Conservation (phyloP, 306 rosid species). For the Fagus sylvatica region DNA sequence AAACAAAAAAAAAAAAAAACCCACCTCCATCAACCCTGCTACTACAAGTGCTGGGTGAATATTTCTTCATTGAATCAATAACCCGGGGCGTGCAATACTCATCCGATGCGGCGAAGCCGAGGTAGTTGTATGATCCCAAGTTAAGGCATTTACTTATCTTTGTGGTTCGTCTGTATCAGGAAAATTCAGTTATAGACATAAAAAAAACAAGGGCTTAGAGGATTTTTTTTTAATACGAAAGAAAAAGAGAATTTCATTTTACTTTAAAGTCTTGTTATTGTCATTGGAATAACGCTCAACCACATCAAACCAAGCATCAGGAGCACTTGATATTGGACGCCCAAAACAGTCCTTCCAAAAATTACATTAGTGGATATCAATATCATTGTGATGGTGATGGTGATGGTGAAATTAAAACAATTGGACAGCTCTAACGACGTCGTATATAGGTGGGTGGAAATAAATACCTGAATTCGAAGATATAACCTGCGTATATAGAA, state of each 20-base stretch:
- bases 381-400: too few species aligned
- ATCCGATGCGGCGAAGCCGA: slow-evolving; percentile 90
- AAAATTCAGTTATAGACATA: too few species aligned
- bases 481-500: slow-evolving; percentile 78
- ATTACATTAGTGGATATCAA: neutral
- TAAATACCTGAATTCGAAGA: slow-evolving; percentile 79
- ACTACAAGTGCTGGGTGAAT: slow-evolving; percentile 87
- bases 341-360: slow-evolving; percentile 79
- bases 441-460: neutral
- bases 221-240: too few species aligned
- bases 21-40: slow-evolving; percentile 79
- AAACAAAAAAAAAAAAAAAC: slow-evolving; percentile 2
- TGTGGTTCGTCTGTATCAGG: slow-evolving; percentile 54
- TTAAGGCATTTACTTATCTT: slow-evolving; percentile 69
- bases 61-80: slow-evolving; percentile 60
- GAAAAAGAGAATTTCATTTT: neutral
- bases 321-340: slow-evolving; percentile 88
- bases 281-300: slow-evolving; percentile 90
- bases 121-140: slow-evolving; percentile 90
- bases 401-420: too few species aligned
- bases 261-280: slow-evolving; percentile 81
- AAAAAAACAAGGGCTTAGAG: neutral
- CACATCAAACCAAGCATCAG: slow-evolving; percentile 96
- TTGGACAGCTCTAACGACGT: too few species aligned
- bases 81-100: slow-evolving; percentile 86